These are phyloP conservation scores for Wolfiporia cocos DNA, from an alignment of 1,284 basidiomycete species.

Conservation along the genomic window DNA sequence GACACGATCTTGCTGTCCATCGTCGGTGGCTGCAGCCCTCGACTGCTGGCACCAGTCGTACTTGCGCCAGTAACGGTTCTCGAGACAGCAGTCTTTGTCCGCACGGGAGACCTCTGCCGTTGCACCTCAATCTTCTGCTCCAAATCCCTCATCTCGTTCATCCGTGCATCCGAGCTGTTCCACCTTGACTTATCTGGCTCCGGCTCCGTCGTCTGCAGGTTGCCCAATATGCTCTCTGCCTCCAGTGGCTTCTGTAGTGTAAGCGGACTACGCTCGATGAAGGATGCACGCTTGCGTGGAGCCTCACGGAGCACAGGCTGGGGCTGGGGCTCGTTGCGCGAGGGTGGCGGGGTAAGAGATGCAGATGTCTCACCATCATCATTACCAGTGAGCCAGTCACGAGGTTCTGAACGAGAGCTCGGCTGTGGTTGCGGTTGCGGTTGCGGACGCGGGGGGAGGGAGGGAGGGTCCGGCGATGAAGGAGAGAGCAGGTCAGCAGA, in stretches of 20 bases:
- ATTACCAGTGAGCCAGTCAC: slow-evolving; percentile 72
- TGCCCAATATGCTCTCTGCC: slow-evolving; percentile 31
- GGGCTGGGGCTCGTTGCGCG: slow-evolving; percentile 5
- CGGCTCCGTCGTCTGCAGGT: slow-evolving; percentile 7
- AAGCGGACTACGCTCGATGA: slow-evolving; percentile 47
- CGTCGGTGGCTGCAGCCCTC: slow-evolving; percentile 16
- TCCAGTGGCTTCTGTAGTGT: slow-evolving; percentile 39
- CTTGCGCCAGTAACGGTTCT: slow-evolving; percentile 11
- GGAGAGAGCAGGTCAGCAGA: slow-evolving; percentile 12
- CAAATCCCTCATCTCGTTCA: slow-evolving; percentile 12
- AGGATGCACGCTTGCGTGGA: slow-evolving; percentile 64
- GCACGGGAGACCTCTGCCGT: slow-evolving; percentile 14
- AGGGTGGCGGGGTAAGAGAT: neutral
- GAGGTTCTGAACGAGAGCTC: slow-evolving; percentile 21
- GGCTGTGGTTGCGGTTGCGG: slow-evolving; percentile 6
- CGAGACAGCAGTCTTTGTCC: slow-evolving; percentile 19
- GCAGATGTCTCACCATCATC: slow-evolving; percentile 32
- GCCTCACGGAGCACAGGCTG: slow-evolving; percentile 55
- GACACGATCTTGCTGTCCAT: slow-evolving; percentile 14
- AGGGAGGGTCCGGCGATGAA: slow-evolving; percentile 7
- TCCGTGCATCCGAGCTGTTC: slow-evolving; percentile 13
- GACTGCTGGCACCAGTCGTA: slow-evolving; percentile 11
- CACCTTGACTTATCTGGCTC: slow-evolving; percentile 11
- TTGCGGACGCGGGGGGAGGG: slow-evolving; percentile 18
- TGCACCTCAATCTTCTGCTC: slow-evolving; percentile 13